Evolutionary conservation across 2,329 filamentous ascomycete genomes (phyloP).

Genomic region (Graphilbum ipis-grandicollis): DNA sequence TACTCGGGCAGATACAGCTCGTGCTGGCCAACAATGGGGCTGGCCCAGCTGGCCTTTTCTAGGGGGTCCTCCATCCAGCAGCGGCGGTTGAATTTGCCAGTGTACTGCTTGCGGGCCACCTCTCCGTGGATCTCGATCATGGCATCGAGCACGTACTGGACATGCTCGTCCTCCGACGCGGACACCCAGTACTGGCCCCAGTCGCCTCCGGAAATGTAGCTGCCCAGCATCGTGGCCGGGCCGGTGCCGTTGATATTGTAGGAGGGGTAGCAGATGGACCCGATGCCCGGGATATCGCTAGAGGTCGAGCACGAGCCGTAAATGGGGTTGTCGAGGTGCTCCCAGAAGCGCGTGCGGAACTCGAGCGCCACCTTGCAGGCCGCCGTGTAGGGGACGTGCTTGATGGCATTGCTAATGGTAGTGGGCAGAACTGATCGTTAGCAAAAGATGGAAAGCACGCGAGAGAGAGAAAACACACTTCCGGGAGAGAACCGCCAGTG

Average conservation of each 20-base stretch:
- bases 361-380: conserved; percentile 47
- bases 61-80: conserved; percentile 49
- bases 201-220: conserved; percentile 31
- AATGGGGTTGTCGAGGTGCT: conserved; percentile 34
- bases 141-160: conserved; percentile 43
- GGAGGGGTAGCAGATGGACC: conserved; percentile 47
- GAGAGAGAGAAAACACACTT: not conserved
- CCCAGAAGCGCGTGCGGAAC: conserved; percentile 48
- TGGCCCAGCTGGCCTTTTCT: conserved; percentile 44
- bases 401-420: conserved; percentile 28
- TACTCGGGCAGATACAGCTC: conserved; percentile 56
- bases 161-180: conserved; percentile 40
- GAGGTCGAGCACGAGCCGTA: conserved; percentile 41
- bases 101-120: conserved; percentile 42
- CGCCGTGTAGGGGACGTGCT: conserved; percentile 23
- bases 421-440: conserved; percentile 14
- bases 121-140: conserved; percentile 52
- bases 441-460: not conserved
- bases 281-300: conserved; percentile 42
- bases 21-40: conserved; percentile 45
- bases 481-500: conserved; percentile 32
- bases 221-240: conserved; percentile 43
- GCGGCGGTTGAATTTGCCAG: conserved; percentile 44
- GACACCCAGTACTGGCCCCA: conserved; percentile 22
- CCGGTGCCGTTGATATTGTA: conserved; percentile 48